These are phyloP conservation scores for Spergularia marina DNA, from an alignment of 148 eudicot species.

Conservation along the genomic window DNA sequence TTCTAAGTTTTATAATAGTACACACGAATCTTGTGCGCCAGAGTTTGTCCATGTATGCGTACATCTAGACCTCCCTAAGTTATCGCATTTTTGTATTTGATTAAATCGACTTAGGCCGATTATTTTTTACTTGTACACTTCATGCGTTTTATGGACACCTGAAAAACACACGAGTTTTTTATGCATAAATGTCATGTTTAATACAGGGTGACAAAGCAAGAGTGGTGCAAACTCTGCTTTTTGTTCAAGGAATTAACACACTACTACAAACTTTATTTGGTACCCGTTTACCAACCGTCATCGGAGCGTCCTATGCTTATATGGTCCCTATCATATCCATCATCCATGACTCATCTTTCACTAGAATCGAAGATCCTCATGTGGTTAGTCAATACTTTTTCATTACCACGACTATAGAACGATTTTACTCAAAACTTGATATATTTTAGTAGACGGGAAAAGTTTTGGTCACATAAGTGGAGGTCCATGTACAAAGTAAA, in stretches of 20 bases:
- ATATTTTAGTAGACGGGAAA: too few species aligned
- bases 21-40: too few species aligned
- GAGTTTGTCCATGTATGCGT: too few species aligned
- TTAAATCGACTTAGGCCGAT: too few species aligned
- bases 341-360: slow-evolving; percentile 67
- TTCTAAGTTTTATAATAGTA: too few species aligned
- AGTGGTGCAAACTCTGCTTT: slow-evolving; percentile 90
- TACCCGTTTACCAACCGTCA: slow-evolving; percentile 78
- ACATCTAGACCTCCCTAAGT: too few species aligned
- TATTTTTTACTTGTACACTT: too few species aligned
- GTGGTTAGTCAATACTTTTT: slow-evolving; percentile 37
- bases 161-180: too few species aligned
- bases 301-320: slow-evolving; percentile 95
- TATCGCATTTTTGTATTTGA: too few species aligned
- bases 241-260: slow-evolving; percentile 91
- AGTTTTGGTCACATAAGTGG: not conserved
- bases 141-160: too few species aligned
- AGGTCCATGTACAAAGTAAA: slow-evolving; percentile 1
- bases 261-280: slow-evolving; percentile 85
- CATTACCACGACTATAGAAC: not conserved
- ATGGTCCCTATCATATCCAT: slow-evolving; percentile 94
- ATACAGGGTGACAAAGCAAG: slow-evolving; percentile 85
- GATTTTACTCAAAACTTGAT: too few species aligned
- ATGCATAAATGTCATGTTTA: slow-evolving; percentile 4
- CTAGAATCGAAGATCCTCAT: slow-evolving; percentile 55